Conservation (phyloP, 495 filamentous ascomycete species). For the Sordaria brevicollis region DNA sequence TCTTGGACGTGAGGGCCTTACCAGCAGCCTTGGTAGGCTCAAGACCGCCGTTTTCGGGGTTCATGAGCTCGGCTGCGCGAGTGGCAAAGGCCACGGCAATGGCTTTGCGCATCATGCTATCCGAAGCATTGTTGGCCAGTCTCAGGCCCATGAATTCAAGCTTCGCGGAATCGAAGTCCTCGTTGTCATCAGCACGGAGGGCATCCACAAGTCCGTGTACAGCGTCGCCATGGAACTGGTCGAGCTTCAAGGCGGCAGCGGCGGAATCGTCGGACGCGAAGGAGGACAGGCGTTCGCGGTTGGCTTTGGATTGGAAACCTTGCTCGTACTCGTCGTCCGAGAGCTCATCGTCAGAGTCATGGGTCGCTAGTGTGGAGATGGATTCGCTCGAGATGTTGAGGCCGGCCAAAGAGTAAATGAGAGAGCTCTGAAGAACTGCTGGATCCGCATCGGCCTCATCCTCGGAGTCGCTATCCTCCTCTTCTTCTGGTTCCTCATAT, state of each 20-base stretch:
- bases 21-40: conserved; percentile 57
- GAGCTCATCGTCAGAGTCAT: conserved; percentile 23
- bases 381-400: conserved; percentile 67
- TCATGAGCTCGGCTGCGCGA: conserved; percentile 63
- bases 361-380: conserved; percentile 50
- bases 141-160: conserved; percentile 84
- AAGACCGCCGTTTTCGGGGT: conserved; percentile 36
- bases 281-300: conserved; percentile 37
- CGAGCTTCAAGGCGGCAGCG: conserved; percentile 23
- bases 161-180: conserved; percentile 74
- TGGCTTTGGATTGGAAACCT: conserved; percentile 7
- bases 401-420: conserved; percentile 59
- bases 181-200: conserved; percentile 45
- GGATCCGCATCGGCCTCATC: conserved; percentile 38
- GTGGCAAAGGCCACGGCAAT: conserved; percentile 77
- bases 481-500: conserved; percentile 35
- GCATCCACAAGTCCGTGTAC: conserved; percentile 74
- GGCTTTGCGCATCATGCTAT: conserved; percentile 75
- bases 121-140: conserved; percentile 80
- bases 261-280: conserved; percentile 42
- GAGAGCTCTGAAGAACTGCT: conserved; percentile 25
- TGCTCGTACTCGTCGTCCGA: conserved; percentile 24
- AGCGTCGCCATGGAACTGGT: conserved; percentile 81
- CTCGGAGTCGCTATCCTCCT: conserved; percentile 38
- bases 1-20: conserved; percentile 37